Evolutionary conservation across 2,329 filamentous ascomycete genomes (phyloP).

Genomic region (Cladorrhinum sp.): DNA sequence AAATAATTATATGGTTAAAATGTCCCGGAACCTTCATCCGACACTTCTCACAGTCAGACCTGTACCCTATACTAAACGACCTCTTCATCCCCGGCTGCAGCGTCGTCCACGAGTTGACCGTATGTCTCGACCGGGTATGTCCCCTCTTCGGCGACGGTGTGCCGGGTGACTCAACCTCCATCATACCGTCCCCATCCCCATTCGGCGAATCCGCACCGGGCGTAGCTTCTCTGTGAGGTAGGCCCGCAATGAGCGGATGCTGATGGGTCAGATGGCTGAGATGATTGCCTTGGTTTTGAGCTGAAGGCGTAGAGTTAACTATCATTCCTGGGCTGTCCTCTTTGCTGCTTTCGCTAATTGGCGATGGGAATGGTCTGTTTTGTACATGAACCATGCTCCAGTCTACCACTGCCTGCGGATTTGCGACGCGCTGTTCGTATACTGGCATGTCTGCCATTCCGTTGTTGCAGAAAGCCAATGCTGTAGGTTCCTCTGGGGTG

Average conservation of each 20-base stretch:
- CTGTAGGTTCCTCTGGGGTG: conserved; percentile 37
- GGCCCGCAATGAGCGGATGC: conserved; percentile 34
- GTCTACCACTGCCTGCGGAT: conserved; percentile 34
- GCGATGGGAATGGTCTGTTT: conserved; percentile 54
- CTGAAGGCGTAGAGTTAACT: too few relatives aligned
- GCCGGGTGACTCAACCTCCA: conserved; percentile 40
- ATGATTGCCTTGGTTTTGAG: conserved; percentile 31
- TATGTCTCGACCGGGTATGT: conserved; percentile 57
- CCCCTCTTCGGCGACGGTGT: conserved; percentile 51
- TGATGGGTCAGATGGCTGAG: conserved; percentile 23
- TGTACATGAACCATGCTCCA: conserved; percentile 44
- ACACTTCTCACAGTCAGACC: conserved; percentile 76
- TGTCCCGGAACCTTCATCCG: conserved; percentile 71
- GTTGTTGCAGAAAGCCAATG: conserved; percentile 16
- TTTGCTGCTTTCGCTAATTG: conserved; percentile 54
- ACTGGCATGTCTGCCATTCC: conserved; percentile 13
- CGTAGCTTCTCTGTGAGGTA: conserved; percentile 32
- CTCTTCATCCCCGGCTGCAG: conserved; percentile 63
- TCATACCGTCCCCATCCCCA: conserved; percentile 33
- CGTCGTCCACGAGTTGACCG: conserved; percentile 57
- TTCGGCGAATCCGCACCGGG: conserved; percentile 19
- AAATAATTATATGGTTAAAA: conserved; percentile 75
- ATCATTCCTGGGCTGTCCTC: conserved; percentile 38
- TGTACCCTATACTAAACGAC: conserved; percentile 74
- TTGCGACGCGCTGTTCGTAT: conserved; percentile 37